Conservation (phyloP, 352 stramenopile genomes). For the Salisapilia sapeloensis region DNA sequence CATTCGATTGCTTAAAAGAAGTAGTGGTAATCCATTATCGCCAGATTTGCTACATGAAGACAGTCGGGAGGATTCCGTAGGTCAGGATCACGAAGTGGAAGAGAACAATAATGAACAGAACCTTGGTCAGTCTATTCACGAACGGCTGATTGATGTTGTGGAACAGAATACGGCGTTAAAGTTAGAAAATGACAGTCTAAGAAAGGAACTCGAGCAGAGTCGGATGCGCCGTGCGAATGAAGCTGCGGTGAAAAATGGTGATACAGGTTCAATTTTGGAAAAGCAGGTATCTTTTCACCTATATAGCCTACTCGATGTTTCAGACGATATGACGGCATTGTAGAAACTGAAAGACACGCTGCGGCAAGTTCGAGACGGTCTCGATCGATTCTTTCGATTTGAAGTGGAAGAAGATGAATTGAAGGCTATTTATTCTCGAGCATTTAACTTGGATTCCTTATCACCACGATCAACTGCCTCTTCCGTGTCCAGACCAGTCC, state of each 20-base stretch:
- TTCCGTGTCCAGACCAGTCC: no score
- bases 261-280: not conserved
- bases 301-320: not conserved
- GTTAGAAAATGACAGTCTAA: slow-evolving; percentile 27
- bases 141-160: slow-evolving; percentile 22
- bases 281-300: not conserved
- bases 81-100: slow-evolving; percentile 9
- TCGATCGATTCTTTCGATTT: slow-evolving; percentile 84
- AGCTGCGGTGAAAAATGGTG: no score
- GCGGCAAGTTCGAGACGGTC: slow-evolving; percentile 53
- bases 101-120: slow-evolving; percentile 5
- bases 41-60: no score
- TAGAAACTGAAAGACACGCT: slow-evolving; percentile 53
- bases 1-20: slow-evolving; percentile 19
- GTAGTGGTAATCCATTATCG: no score
- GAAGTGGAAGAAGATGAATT: slow-evolving; percentile 90
- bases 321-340: not conserved
- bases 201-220: slow-evolving; percentile 36
- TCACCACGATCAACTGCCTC: no score
- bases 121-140: slow-evolving; percentile 7
- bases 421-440: slow-evolving; percentile 47
- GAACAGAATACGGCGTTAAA: slow-evolving; percentile 60
- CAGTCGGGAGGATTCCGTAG: slow-evolving; percentile 1
- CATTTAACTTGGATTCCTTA: no score
- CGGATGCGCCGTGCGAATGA: slow-evolving; percentile 6